Percentiles rank a stretch among this genome's conserved stretches.
phyloP scores from a whole-genome alignment of 2,329 filamentous ascomycete species.

The Ophiosphaerella korrae region DNA sequence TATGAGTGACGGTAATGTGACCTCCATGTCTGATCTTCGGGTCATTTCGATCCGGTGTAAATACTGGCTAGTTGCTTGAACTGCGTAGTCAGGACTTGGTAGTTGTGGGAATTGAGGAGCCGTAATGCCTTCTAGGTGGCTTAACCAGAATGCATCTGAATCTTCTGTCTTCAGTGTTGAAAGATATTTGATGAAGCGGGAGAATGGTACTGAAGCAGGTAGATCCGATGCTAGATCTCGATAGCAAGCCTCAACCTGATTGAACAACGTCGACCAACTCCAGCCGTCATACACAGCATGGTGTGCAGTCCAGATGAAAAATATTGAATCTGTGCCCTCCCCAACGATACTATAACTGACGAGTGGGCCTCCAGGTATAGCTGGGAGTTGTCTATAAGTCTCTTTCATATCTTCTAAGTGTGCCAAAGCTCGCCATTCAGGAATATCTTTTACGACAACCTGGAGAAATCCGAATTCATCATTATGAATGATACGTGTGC shows the following conservation, averaged over 20 bases:
- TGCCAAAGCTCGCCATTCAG: conserved; percentile 24
- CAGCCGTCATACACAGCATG: conserved; percentile 47
- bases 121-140: conserved; percentile 31
- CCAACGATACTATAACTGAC: conserved; percentile 31
- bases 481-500: conserved; percentile 50
- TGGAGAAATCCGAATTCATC: conserved; percentile 41
- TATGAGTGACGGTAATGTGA: conserved; percentile 47
- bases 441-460: conserved; percentile 32
- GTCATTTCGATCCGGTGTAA: conserved; percentile 23
- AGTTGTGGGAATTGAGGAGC: conserved; percentile 40
- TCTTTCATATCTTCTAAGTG: conserved; percentile 32
- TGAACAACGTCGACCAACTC: conserved; percentile 34
- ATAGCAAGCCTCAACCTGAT: conserved; percentile 34
- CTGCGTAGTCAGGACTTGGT: conserved; percentile 37
- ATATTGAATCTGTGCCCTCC: conserved; percentile 12
- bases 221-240: conserved; percentile 8
- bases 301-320: conserved; percentile 45
- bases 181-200: conserved; percentile 41
- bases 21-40: conserved; percentile 27
- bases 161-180: conserved; percentile 29
- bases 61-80: conserved; percentile 36
- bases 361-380: conserved; percentile 32
- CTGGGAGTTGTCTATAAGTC: conserved; percentile 33
- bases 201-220: conserved; percentile 31
- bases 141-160: conserved; percentile 36